Evolutionary conservation across 768 basidiomycete genomes (phyloP).

Genomic region (Podaxis rugospora): DNA sequence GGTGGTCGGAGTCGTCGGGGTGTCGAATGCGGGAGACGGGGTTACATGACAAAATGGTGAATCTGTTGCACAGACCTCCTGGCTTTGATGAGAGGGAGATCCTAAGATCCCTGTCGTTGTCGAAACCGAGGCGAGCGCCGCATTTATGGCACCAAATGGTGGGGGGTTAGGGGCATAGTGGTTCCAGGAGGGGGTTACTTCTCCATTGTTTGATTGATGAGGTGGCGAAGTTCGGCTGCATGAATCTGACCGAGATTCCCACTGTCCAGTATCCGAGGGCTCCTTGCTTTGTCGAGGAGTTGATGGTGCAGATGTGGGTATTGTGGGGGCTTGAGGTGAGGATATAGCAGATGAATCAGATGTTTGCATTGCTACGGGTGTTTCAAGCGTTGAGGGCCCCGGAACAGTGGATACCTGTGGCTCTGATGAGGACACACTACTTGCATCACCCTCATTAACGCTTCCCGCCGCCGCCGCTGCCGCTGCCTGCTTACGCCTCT

Average conservation of each 20-base stretch:
- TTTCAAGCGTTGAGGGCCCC: conserved; percentile 30
- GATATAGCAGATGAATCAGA: conserved; percentile 26
- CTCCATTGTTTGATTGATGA: conserved; percentile 23
- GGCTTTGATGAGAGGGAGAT: conserved; percentile 12
- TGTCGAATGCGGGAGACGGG: neutral
- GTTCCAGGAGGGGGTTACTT: conserved; percentile 27
- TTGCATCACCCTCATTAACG: neutral
- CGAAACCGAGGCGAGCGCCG: conserved; percentile 41
- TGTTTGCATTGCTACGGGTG: conserved; percentile 19
- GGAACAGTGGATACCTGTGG: conserved; percentile 21
- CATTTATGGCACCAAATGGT: conserved; percentile 40
- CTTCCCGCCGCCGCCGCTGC: conserved; percentile 30
- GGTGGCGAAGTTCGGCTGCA: conserved; percentile 34
- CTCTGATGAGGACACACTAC: conserved; percentile 19
- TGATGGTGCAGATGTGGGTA: conserved; percentile 16
- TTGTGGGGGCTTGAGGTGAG: conserved; percentile 21
- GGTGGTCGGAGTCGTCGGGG: neutral
- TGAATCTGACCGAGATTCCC: conserved; percentile 30
- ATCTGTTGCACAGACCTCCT: conserved; percentile 9
- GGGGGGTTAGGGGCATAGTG: conserved; percentile 32
- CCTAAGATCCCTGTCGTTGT: conserved; percentile 40
- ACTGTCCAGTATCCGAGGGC: conserved; percentile 18
- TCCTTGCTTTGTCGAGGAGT: conserved; percentile 18
- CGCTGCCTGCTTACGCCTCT: conserved; percentile 51
- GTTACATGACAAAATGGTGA: neutral